phyloP scores from a whole-genome alignment of 352 stramenopile species.

The Pythium graminicola region DNA sequence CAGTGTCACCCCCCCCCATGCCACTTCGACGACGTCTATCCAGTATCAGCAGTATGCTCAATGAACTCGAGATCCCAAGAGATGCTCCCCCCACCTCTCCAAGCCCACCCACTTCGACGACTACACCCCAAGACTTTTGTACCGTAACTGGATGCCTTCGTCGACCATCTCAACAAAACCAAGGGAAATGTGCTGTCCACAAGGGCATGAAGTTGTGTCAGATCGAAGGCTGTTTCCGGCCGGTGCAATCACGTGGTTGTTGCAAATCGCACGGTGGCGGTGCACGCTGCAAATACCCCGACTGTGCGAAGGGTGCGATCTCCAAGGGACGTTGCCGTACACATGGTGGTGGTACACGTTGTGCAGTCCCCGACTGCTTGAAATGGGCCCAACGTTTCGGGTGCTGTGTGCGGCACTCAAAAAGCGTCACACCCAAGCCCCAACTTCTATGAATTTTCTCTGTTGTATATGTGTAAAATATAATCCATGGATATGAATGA shows the following conservation, averaged over 20 bases:
- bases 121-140: conserved; percentile 12
- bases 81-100: not conserved
- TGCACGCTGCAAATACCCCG: conserved; percentile 39
- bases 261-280: conserved; percentile 61
- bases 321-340: conserved; percentile 43
- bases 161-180: conserved; percentile 10
- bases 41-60: conserved; percentile 9
- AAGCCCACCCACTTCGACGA: not conserved
- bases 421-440: conserved; percentile 15
- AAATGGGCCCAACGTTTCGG: conserved; percentile 45
- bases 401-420: conserved; percentile 39
- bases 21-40: conserved; percentile 9
- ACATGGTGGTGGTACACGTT: conserved; percentile 48
- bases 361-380: conserved; percentile 32
- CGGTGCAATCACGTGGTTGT: conserved; percentile 41
- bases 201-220: conserved; percentile 40
- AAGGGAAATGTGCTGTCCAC: conserved; percentile 37
- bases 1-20: not conserved
- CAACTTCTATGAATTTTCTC: not conserved
- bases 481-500: too few relatives aligned
- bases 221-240: conserved; percentile 30
- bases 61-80: not conserved
- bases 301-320: conserved; percentile 46
- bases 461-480: not conserved
- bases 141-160: conserved; percentile 32